Percentiles rank a stretch among this genome's conserved stretches.
These are phyloP conservation scores for Pelargonium cotyledonis DNA, from an alignment of 441 rosid genomes.

Conservation along the genomic window DNA sequence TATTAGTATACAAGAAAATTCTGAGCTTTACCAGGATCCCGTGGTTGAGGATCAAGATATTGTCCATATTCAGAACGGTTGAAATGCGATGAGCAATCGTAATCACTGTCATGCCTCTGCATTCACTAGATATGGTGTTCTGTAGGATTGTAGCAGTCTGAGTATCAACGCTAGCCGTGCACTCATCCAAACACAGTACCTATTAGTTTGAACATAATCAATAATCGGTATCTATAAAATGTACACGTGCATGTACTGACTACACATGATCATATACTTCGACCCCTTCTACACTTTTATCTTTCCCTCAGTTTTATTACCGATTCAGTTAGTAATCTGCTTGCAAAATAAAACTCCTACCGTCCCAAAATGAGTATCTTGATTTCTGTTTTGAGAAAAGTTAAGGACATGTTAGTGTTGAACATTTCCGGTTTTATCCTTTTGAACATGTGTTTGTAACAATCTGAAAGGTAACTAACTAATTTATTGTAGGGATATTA, in stretches of 20 bases:
- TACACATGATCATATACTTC: background rate
- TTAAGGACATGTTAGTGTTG: no score
- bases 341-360: no score
- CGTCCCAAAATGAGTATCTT: no score
- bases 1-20: background rate
- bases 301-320: no score
- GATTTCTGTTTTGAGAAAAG: no score
- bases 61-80: constrained; percentile 67
- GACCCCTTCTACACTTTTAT: no score
- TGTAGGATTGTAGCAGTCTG: constrained; percentile 74
- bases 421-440: no score
- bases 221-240: constrained; percentile 1
- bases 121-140: constrained; percentile 57
- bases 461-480: no score
- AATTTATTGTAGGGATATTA: no score
- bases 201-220: constrained; percentile 21
- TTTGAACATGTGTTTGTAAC: no score
- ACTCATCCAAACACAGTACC: constrained; percentile 94
- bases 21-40: constrained; percentile 52
- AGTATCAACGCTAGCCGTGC: constrained; percentile 76
- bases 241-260: no score
- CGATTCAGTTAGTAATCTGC: no score
- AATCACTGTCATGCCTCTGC: constrained; percentile 69
- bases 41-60: constrained; percentile 58
- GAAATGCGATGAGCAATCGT: constrained; percentile 96